phyloP scores from a whole-genome alignment of 768 basidiomycete species.

The Tulasnella sp. region DNA sequence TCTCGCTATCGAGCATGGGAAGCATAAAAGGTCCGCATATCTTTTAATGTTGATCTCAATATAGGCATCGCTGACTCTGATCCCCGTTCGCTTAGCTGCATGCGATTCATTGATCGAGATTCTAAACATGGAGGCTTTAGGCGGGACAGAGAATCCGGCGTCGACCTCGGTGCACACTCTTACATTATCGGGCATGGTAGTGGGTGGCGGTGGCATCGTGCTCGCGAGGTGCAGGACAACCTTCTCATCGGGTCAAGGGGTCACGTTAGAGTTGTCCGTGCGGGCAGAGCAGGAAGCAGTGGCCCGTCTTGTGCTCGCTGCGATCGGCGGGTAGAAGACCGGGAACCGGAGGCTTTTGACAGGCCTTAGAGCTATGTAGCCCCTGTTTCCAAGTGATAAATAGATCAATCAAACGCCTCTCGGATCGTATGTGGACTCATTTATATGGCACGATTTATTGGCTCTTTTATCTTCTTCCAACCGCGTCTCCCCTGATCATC shows the following conservation, averaged over 20 bases:
- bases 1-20: constrained; percentile 83
- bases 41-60: constrained; percentile 10
- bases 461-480: too few species aligned
- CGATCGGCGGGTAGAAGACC: constrained; percentile 44
- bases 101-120: constrained; percentile 95
- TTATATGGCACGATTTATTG: too few species aligned
- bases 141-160: constrained; percentile 74
- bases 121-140: constrained; percentile 92
- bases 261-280: constrained; percentile 83
- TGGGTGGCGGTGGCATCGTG: constrained; percentile 92
- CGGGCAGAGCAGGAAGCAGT: constrained; percentile 85
- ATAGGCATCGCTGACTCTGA: constrained; percentile 10
- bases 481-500: too few species aligned
- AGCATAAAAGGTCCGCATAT: constrained; percentile 72
- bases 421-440: too few species aligned
- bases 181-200: constrained; percentile 82
- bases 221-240: constrained; percentile 94
- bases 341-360: too few species aligned
- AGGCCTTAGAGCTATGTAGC: too few species aligned
- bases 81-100: constrained; percentile 47
- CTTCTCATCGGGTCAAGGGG: constrained; percentile 77
- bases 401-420: too few species aligned
- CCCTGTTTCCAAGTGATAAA: too few species aligned
- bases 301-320: constrained; percentile 78
- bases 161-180: constrained; percentile 87